These are phyloP conservation scores for Didymellaceae sp. DNA, from an alignment of 2,329 filamentous ascomycete species.

Conservation along the genomic window DNA sequence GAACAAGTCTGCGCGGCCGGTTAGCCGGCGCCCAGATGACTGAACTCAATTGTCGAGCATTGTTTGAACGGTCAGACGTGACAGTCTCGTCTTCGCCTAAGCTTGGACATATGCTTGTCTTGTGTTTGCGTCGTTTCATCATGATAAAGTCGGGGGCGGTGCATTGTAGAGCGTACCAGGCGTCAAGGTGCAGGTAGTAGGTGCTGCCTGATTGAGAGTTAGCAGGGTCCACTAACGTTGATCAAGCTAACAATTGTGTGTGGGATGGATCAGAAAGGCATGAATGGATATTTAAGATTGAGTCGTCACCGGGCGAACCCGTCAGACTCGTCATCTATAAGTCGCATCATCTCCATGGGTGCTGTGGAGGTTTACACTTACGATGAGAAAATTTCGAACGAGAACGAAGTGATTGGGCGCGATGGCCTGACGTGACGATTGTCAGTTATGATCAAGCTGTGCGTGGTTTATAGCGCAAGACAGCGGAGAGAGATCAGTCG, in stretches of 20 bases:
- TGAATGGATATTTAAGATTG: conserved; percentile 72
- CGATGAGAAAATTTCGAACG: background rate
- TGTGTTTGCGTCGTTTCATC: conserved; percentile 81
- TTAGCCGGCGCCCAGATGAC: conserved; percentile 32
- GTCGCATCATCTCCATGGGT: conserved; percentile 54
- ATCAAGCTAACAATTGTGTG: conserved; percentile 1
- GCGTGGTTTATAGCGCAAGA: background rate
- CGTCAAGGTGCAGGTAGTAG: no score
- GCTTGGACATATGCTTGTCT: conserved; percentile 99
- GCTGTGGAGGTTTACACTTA: conserved; percentile 26
- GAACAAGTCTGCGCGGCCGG: conserved; percentile 18
- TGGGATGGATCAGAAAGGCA: conserved; percentile 55
- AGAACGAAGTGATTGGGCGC: background rate
- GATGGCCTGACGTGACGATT: background rate
- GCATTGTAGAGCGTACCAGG: conserved; percentile 26
- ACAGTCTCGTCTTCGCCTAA: conserved; percentile 58
- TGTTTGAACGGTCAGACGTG: conserved; percentile 49
- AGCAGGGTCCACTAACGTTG: conserved; percentile 11
- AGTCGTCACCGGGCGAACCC: conserved; percentile 71
- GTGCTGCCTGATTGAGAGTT: conserved; percentile 11
- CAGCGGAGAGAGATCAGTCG: conserved; percentile 71
- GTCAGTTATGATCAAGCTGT: conserved; percentile 17
- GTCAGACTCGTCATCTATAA: conserved; percentile 78
- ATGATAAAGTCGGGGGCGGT: conserved; percentile 50
- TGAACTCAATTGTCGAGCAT: no score